A percentile compares a stretch with the other conserved stretches of the same genome.
Evolutionary conservation across 768 basidiomycete species (phyloP).

Genomic region (Coprinopsis strossmayeri): DNA sequence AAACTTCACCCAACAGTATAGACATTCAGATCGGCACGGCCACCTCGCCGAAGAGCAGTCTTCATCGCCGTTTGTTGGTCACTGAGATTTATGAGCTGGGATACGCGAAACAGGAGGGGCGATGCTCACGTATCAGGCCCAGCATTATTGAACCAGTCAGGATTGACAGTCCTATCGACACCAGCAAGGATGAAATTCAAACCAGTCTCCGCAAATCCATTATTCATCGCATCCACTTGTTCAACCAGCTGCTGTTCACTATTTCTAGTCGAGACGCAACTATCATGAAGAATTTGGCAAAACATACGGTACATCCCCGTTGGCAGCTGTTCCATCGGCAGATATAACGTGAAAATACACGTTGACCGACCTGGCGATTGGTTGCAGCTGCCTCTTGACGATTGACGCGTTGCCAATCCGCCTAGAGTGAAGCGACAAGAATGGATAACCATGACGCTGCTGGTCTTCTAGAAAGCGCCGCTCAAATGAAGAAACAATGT

Average conservation of each 20-base stretch:
- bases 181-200: slow-evolving; percentile 27
- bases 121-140: slow-evolving; percentile 27
- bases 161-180: slow-evolving; percentile 27
- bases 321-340: slow-evolving; percentile 8
- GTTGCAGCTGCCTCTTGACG: background rate
- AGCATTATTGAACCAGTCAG: slow-evolving; percentile 34
- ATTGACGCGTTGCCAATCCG: background rate
- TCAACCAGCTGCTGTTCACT: slow-evolving; percentile 23
- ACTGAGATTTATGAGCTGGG: background rate
- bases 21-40: slow-evolving; percentile 29
- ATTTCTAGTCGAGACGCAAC: background rate
- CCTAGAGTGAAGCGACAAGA: background rate
- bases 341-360: slow-evolving; percentile 15
- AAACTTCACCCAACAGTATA: slow-evolving; percentile 13
- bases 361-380: slow-evolving; percentile 3
- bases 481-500: background rate
- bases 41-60: slow-evolving; percentile 27
- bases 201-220: slow-evolving; percentile 26
- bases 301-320: slow-evolving; percentile 12
- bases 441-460: background rate
- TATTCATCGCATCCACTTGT: slow-evolving; percentile 35
- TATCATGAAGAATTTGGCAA: background rate
- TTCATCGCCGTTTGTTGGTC: slow-evolving; percentile 31
- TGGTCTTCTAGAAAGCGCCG: background rate
- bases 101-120: slow-evolving; percentile 1